A percentile compares a stretch with the other conserved stretches of the same genome.
These are phyloP conservation scores for Auxenochlorella pyrenoidosa DNA, from an alignment of 139 green algal genomes.

Conservation along the genomic window DNA sequence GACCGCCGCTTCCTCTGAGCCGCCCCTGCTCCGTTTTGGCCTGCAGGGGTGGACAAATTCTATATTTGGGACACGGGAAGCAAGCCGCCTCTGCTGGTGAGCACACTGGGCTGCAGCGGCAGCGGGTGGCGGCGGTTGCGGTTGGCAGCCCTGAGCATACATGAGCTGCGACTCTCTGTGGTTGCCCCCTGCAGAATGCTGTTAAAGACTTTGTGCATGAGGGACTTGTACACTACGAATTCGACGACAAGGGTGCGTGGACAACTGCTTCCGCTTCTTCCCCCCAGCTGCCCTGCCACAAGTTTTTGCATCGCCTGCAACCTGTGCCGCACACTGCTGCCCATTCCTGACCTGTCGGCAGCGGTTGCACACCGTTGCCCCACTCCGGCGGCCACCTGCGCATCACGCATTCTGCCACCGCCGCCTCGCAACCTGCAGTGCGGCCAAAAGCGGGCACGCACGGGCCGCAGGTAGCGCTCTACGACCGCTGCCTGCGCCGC, in stretches of 20 bases:
- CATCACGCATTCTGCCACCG: background rate
- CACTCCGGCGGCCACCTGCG: too few species aligned
- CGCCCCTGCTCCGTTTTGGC: background rate
- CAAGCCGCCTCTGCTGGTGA: constrained; percentile 36
- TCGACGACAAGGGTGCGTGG: constrained; percentile 25
- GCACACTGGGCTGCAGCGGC: background rate
- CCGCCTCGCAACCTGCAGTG: background rate
- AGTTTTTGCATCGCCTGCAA: background rate
- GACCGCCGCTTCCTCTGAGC: background rate
- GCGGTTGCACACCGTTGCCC: background rate
- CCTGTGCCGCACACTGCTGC: background rate
- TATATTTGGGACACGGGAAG: constrained; percentile 56
- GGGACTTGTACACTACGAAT: constrained; percentile 46
- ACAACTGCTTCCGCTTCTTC: background rate
- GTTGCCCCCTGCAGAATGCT: constrained; percentile 32
- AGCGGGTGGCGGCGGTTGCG: background rate
- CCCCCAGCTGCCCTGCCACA: background rate
- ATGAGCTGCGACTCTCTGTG: background rate
- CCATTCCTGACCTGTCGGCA: background rate
- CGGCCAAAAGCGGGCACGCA: constrained; percentile 43
- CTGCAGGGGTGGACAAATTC: constrained; percentile 41
- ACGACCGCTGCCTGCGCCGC: constrained; percentile 46
- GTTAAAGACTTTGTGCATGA: constrained; percentile 42
- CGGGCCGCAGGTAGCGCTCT: constrained; percentile 44
- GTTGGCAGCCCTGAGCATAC: background rate